These are phyloP conservation scores for Apiospora malaysiana DNA, from an alignment of 2,329 filamentous ascomycete species.

Conservation along the genomic window DNA sequence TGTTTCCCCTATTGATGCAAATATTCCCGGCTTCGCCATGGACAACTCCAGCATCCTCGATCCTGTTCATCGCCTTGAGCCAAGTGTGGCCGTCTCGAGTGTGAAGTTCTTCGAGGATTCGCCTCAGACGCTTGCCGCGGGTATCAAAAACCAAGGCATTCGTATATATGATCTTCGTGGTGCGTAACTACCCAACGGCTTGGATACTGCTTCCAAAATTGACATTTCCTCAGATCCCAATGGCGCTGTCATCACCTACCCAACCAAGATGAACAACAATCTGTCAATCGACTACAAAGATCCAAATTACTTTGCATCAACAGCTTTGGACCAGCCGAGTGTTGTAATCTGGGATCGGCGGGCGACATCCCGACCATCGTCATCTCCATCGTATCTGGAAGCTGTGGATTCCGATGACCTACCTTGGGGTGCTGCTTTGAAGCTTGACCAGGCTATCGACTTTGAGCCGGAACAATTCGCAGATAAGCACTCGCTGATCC, in stretches of 20 bases:
- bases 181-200: slow-evolving; percentile 42
- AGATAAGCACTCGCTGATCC: slow-evolving; percentile 65
- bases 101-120: slow-evolving; percentile 82
- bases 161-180: slow-evolving; percentile 81
- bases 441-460: slow-evolving; percentile 62
- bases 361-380: slow-evolving; percentile 57
- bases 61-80: slow-evolving; percentile 64
- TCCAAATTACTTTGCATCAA: slow-evolving; percentile 84
- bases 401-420: slow-evolving; percentile 66
- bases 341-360: slow-evolving; percentile 82
- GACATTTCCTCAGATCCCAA: slow-evolving; percentile 49
- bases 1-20: slow-evolving; percentile 55
- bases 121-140: slow-evolving; percentile 76
- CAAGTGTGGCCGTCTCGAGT: slow-evolving; percentile 78
- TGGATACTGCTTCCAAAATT: slow-evolving; percentile 24
- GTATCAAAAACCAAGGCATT: slow-evolving; percentile 76
- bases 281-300: slow-evolving; percentile 80
- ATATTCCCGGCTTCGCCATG: slow-evolving; percentile 55
- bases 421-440: slow-evolving; percentile 67
- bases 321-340: slow-evolving; percentile 74
- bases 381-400: slow-evolving; percentile 60
- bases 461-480: slow-evolving; percentile 58
- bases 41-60: slow-evolving; percentile 58
- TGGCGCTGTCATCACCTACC: slow-evolving; percentile 62
- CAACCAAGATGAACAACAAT: slow-evolving; percentile 72